A percentile compares a stretch with the other conserved stretches of the same genome.
phyloP scores from a whole-genome alignment of 2,329 filamentous ascomycete species.

The Penicillium sp. region DNA sequence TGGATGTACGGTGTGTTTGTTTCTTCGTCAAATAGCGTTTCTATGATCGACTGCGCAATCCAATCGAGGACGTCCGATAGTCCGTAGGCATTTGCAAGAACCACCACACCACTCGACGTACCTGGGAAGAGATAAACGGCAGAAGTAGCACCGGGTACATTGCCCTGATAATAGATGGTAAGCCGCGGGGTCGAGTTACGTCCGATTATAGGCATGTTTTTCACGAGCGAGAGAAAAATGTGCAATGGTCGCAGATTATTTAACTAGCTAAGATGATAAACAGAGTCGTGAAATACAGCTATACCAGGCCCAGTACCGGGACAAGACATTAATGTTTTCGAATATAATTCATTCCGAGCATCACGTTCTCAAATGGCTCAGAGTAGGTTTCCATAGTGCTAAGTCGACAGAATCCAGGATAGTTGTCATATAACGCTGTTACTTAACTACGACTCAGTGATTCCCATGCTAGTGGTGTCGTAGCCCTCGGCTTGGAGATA shows the following conservation, averaged over 20 bases:
- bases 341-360: no score
- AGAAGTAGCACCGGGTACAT: not conserved
- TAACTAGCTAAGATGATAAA: no score
- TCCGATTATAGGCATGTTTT: not conserved
- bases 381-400: no score
- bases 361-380: no score
- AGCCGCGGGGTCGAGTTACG: not conserved
- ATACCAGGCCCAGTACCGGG: no score
- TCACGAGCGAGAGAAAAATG: no score
- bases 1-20: not conserved
- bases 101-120: not conserved
- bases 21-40: not conserved
- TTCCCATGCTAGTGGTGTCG: conserved; percentile 61
- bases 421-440: no score
- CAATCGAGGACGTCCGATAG: not conserved
- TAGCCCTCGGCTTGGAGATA: conserved; percentile 72
- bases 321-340: no score
- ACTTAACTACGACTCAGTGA: conserved; percentile 8
- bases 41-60: not conserved
- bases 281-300: no score
- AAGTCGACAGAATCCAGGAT: not conserved
- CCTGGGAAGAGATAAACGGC: conserved; percentile 2
- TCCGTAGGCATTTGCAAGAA: not conserved
- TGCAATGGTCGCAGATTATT: no score
- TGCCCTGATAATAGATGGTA: conserved; percentile 1